phyloP scores from a whole-genome alignment of 768 basidiomycete species.

The Macrolepiota albuminosa region DNA sequence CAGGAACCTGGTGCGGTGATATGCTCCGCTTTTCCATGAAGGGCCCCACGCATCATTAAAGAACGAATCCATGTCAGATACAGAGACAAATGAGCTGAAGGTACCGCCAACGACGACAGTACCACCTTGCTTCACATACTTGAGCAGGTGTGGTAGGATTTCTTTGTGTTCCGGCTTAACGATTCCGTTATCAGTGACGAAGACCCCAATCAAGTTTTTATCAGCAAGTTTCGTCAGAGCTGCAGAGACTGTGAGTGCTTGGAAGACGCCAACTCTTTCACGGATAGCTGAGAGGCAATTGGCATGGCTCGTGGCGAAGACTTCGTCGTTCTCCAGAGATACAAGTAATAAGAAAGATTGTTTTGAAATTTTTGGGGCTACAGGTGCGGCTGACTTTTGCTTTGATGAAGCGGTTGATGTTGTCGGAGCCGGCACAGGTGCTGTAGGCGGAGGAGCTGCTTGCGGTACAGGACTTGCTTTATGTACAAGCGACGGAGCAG shows the following conservation, averaged over 20 bases:
- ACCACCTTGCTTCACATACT: slow-evolving; percentile 32
- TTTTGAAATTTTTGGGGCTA: background rate
- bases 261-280: slow-evolving; percentile 15
- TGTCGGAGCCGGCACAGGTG: background rate
- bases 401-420: background rate
- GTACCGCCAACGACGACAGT: slow-evolving; percentile 25
- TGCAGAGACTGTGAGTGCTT: slow-evolving; percentile 9
- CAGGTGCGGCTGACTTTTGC: background rate
- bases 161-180: slow-evolving; percentile 17
- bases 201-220: slow-evolving; percentile 26
- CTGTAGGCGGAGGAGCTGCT: background rate
- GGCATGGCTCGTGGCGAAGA: slow-evolving; percentile 9
- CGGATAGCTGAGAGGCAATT: slow-evolving; percentile 18
- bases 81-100: slow-evolving; percentile 18
- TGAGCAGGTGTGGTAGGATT: slow-evolving; percentile 25
- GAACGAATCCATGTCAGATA: slow-evolving; percentile 11
- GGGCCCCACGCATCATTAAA: slow-evolving; percentile 20
- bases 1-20: slow-evolving; percentile 16
- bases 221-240: slow-evolving; percentile 21
- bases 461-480: background rate
- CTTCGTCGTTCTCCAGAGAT: slow-evolving; percentile 14
- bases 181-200: slow-evolving; percentile 31
- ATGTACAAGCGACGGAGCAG: background rate
- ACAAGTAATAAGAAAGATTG: slow-evolving; percentile 24
- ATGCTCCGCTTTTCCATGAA: slow-evolving; percentile 21